These are phyloP conservation scores for Lichtheimia corymbifera DNA, from an alignment of 371 early-diverging fungal species.

Conservation along the genomic window DNA sequence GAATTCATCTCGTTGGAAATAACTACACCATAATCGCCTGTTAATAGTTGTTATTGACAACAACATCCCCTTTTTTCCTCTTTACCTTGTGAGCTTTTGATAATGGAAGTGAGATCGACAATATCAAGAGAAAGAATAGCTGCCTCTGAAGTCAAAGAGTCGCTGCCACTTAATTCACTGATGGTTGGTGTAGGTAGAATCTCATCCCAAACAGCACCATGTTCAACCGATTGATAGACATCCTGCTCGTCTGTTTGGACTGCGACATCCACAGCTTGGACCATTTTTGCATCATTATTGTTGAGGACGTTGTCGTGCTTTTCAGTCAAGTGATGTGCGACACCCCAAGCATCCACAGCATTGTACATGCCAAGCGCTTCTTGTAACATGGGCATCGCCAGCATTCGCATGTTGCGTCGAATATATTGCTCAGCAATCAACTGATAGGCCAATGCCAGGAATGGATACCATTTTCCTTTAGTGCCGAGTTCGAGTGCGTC, in stretches of 20 bases:
- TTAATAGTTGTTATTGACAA: background rate
- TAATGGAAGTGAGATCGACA: conserved; percentile 48
- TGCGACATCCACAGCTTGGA: conserved; percentile 11
- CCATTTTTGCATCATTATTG: background rate
- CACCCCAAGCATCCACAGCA: conserved; percentile 43
- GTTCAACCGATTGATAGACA: background rate
- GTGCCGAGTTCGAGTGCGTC: conserved; percentile 28
- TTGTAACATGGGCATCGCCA: conserved; percentile 30
- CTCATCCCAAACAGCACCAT: conserved; percentile 1
- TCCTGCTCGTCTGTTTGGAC: conserved; percentile 38
- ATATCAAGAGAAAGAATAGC: conserved; percentile 45
- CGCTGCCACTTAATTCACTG: conserved; percentile 21
- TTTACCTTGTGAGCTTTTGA: conserved; percentile 50
- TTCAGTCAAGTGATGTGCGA: conserved; percentile 27
- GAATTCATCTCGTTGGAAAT: conserved; percentile 52
- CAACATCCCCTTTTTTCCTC: conserved; percentile 1
- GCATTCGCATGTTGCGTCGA: conserved; percentile 23
- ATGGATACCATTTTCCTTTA: conserved; percentile 30
- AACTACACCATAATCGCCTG: conserved; percentile 11
- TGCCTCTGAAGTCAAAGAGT: conserved; percentile 20
- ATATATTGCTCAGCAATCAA: conserved; percentile 31
- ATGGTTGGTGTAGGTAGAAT: conserved; percentile 26
- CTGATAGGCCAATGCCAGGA: conserved; percentile 34
- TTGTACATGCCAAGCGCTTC: conserved; percentile 34
- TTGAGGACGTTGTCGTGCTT: conserved; percentile 20